A percentile compares a stretch with the other conserved stretches of the same genome.
phyloP scores from a whole-genome alignment of 2,329 filamentous ascomycete species.

The Cladophialophora yegresii region DNA sequence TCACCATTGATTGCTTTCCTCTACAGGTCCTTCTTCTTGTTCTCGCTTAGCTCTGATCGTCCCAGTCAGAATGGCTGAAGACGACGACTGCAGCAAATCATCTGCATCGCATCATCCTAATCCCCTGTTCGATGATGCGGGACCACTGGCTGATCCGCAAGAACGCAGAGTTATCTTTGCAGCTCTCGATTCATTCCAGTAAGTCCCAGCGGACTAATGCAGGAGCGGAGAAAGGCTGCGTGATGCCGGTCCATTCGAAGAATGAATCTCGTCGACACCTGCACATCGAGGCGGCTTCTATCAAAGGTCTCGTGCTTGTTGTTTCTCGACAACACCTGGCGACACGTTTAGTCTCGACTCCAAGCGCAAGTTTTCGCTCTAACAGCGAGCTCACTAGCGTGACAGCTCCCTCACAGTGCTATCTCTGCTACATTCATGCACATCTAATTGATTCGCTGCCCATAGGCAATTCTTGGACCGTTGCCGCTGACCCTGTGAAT shows the following conservation, averaged over 20 bases:
- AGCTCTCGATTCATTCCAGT: slow-evolving; percentile 88
- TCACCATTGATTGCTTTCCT: background rate
- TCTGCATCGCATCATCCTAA: slow-evolving; percentile 9
- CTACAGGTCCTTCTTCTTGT: background rate
- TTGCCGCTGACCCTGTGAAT: slow-evolving; percentile 21
- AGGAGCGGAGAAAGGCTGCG: background rate
- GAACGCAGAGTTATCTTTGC: slow-evolving; percentile 78
- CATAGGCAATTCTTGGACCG: background rate
- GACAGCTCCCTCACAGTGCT: background rate
- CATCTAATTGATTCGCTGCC: background rate
- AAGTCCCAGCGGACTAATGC: slow-evolving; percentile 45
- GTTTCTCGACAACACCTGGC: background rate
- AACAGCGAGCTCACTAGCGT: background rate
- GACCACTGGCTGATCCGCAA: slow-evolving; percentile 71
- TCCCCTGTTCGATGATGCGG: slow-evolving; percentile 51
- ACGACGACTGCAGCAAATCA: background rate
- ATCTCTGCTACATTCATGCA: background rate
- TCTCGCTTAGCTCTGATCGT: background rate
- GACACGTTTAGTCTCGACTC: background rate
- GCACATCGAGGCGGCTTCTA: background rate
- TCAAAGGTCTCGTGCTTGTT: background rate
- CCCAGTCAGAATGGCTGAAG: slow-evolving; percentile 8
- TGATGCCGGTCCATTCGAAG: background rate
- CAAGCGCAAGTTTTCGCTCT: background rate
- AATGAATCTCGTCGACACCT: background rate